Percentiles rank a stretch among this genome's conserved stretches.
These are phyloP conservation scores for Lactarius vividus DNA, from an alignment of 768 basidiomycete species.

Conservation along the genomic window DNA sequence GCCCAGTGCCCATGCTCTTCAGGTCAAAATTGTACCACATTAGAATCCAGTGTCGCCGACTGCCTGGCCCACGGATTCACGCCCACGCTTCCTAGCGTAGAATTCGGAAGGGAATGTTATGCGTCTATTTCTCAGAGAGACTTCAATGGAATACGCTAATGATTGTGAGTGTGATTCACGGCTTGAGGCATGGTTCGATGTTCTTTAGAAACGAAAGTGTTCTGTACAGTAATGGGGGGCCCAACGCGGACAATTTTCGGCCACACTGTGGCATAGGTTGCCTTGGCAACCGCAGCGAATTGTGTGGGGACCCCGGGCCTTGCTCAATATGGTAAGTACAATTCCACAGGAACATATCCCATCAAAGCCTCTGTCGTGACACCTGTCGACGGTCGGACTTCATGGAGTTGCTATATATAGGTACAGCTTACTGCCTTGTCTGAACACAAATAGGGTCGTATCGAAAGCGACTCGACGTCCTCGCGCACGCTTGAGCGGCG, in stretches of 20 bases:
- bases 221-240: background rate
- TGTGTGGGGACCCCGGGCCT: background rate
- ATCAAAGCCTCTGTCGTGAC: conserved; percentile 1
- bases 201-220: background rate
- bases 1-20: conserved; percentile 34
- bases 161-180: background rate
- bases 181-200: background rate
- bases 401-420: background rate
- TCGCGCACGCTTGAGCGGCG: conserved; percentile 5
- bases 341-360: conserved; percentile 1
- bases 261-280: conserved; percentile 8
- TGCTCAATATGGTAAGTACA: background rate
- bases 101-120: conserved; percentile 73
- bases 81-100: conserved; percentile 63
- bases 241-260: too few species aligned
- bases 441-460: background rate
- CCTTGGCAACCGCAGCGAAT: conserved; percentile 9
- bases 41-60: conserved; percentile 58
- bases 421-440: background rate
- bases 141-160: background rate
- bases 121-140: conserved; percentile 32
- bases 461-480: background rate
- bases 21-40: conserved; percentile 47
- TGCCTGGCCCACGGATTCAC: conserved; percentile 67
- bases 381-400: background rate